Percentiles rank a stretch among this genome's conserved stretches.
Evolutionary conservation across 495 filamentous ascomycete species (phyloP).

Genomic region (Daldinia concentrica): DNA sequence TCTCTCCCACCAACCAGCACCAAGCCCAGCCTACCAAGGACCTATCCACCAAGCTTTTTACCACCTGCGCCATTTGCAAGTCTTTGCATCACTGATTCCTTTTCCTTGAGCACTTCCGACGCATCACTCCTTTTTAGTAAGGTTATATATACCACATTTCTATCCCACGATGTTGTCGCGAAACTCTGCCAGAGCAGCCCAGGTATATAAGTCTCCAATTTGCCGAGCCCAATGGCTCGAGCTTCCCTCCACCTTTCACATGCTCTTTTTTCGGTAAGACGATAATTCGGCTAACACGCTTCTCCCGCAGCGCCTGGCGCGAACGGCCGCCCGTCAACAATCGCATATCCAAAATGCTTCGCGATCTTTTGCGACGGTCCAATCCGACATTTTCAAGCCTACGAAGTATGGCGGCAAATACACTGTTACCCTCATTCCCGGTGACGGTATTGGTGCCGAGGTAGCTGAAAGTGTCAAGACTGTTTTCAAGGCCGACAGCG

Average conservation of each 20-base stretch:
- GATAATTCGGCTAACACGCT: constrained; percentile 19
- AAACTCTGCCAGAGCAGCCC: constrained; percentile 61
- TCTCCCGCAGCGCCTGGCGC: constrained; percentile 62
- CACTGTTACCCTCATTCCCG: constrained; percentile 97
- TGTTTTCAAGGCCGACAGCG: constrained; percentile 99
- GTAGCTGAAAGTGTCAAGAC: constrained; percentile 98
- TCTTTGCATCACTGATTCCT: constrained; percentile 28
- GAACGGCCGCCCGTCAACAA: constrained; percentile 60
- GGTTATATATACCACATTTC: constrained; percentile 8
- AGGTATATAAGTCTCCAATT: constrained; percentile 49
- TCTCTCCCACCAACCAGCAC: constrained; percentile 9
- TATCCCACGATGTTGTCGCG: constrained; percentile 64
- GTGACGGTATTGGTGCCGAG: constrained; percentile 98
- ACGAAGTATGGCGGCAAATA: constrained; percentile 99
- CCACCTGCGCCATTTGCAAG: constrained; percentile 48
- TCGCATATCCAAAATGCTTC: constrained; percentile 53
- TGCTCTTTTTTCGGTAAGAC: constrained; percentile 35
- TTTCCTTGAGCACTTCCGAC: constrained; percentile 27
- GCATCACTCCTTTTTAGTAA: constrained; percentile 23
- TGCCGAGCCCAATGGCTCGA: constrained; percentile 37
- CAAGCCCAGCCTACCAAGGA: constrained; percentile 13
- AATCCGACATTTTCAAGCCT: constrained; percentile 94
- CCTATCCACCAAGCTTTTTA: constrained; percentile 38
- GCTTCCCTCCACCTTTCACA: constrained; percentile 34
- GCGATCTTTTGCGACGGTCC: constrained; percentile 74